Conservation (phyloP, 352 stramenopile species). For the Phytophthora pini region DNA sequence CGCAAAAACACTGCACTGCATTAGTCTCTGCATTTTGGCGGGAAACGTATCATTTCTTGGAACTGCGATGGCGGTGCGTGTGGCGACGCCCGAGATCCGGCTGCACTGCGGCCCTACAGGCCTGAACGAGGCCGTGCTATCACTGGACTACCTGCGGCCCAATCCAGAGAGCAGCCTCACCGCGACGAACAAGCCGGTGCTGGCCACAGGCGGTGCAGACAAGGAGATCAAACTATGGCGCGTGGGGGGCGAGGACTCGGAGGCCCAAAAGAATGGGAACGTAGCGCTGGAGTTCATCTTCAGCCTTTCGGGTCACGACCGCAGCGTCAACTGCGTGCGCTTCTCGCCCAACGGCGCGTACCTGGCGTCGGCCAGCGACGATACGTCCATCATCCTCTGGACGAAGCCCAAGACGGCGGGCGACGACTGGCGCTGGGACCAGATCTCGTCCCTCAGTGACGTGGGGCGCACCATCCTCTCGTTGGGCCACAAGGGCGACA, state of each 20-base stretch:
- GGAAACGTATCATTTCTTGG: not conserved
- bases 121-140: constrained; percentile 89
- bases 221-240: constrained; percentile 92
- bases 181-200: constrained; percentile 28
- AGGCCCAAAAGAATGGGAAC: constrained; percentile 1
- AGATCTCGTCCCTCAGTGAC: constrained; percentile 80
- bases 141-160: constrained; percentile 74
- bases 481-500: constrained; percentile 89
- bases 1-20: too few relatives aligned
- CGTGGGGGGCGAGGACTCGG: constrained; percentile 28
- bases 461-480: constrained; percentile 78
- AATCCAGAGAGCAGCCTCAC: not conserved
- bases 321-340: constrained; percentile 92
- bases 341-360: constrained; percentile 89
- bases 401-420: constrained; percentile 73
- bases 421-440: constrained; percentile 79
- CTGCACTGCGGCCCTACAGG: constrained; percentile 88
- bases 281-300: constrained; percentile 78
- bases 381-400: constrained; percentile 91
- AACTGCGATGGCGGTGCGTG: constrained; percentile 37
- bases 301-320: constrained; percentile 87
- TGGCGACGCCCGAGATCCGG: constrained; percentile 85
- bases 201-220: constrained; percentile 86
- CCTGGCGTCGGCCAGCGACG: constrained; percentile 90
- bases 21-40: not conserved